phyloP scores from a whole-genome alignment of 768 basidiomycete genomes.

The Macrolepiota albuminosa region DNA sequence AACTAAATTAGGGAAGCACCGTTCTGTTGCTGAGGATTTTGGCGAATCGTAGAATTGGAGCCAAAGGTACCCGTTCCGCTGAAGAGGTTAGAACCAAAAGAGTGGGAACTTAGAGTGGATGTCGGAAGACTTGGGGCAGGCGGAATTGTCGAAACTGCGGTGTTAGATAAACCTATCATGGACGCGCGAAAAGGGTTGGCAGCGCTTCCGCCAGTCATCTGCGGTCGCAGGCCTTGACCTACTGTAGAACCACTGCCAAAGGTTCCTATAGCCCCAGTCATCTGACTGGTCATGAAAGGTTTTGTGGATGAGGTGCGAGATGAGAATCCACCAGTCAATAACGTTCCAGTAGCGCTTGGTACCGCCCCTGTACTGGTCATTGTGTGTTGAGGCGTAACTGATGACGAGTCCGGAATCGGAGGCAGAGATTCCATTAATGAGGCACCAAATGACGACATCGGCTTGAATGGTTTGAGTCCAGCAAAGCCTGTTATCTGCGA shows the following conservation, averaged over 20 bases:
- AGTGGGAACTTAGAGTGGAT: conserved; percentile 8
- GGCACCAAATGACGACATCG: conserved; percentile 75
- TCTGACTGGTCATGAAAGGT: conserved; percentile 23
- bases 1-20: conserved; percentile 46
- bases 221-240: conserved; percentile 55
- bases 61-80: conserved; percentile 19
- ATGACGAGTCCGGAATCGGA: conserved; percentile 57
- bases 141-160: conserved; percentile 9
- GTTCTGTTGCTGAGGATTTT: conserved; percentile 35
- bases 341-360: conserved; percentile 9
- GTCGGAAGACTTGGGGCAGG: conserved; percentile 16
- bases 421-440: conserved; percentile 71
- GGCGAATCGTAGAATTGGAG: conserved; percentile 17
- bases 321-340: conserved; percentile 6
- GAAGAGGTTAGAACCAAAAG: conserved; percentile 13
- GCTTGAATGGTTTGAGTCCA: conserved; percentile 79
- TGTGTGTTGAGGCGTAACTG: conserved; percentile 40
- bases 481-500: conserved; percentile 49
- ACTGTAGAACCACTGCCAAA: conserved; percentile 33
- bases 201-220: conserved; percentile 57
- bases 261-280: conserved; percentile 32
- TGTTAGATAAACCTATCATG: conserved; percentile 31
- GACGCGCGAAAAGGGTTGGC: conserved; percentile 68
- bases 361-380: conserved; percentile 17
- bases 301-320: conserved; percentile 16